Evolutionary conservation across 1,284 basidiomycete genomes (phyloP).

Genomic region (Farysia itapuensis): DNA sequence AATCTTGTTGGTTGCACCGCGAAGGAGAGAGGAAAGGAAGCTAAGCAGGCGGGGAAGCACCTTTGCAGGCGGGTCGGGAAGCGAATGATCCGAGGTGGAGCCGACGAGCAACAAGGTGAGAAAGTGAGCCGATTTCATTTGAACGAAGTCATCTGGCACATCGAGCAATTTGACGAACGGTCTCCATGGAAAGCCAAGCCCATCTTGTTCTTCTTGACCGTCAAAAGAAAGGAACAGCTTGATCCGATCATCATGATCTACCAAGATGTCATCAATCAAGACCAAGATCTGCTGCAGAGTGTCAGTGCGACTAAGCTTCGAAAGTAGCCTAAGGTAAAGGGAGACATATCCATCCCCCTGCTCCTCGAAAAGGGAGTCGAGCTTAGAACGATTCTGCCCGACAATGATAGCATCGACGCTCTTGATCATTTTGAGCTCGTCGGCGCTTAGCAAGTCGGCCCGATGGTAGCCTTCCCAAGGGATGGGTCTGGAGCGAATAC

Average conservation of each 20-base stretch:
- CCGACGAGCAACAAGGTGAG: constrained; percentile 74
- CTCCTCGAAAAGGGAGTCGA: constrained; percentile 68
- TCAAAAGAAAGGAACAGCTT: constrained; percentile 53
- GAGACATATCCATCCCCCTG: constrained; percentile 69
- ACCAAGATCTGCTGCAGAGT: constrained; percentile 92
- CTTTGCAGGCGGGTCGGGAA: constrained; percentile 19
- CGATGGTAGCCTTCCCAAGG: constrained; percentile 99
- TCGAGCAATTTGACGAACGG: constrained; percentile 80
- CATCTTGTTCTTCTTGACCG: constrained; percentile 34
- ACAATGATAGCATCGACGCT: constrained; percentile 77
- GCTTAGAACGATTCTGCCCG: constrained; percentile 84
- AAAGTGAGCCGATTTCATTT: constrained; percentile 84
- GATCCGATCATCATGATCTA: constrained; percentile 64
- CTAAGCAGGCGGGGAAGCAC: constrained; percentile 28
- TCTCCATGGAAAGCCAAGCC: constrained; percentile 77
- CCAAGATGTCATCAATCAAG: constrained; percentile 83
- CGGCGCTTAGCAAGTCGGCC: constrained; percentile 81
- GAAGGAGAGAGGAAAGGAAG: constrained; percentile 33
- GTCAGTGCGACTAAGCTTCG: constrained; percentile 88
- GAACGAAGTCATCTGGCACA: constrained; percentile 87
- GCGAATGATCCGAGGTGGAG: constrained; percentile 22
- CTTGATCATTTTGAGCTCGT: constrained; percentile 80
- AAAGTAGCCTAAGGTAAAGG: constrained; percentile 86
- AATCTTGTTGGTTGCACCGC: constrained; percentile 21
- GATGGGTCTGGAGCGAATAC: constrained; percentile 85